Evolutionary conservation across 2,329 filamentous ascomycete genomes (phyloP), one percentile per base, ranked within the genome.

Genomic region (Ceratocystis cacaofunesta): DNA sequence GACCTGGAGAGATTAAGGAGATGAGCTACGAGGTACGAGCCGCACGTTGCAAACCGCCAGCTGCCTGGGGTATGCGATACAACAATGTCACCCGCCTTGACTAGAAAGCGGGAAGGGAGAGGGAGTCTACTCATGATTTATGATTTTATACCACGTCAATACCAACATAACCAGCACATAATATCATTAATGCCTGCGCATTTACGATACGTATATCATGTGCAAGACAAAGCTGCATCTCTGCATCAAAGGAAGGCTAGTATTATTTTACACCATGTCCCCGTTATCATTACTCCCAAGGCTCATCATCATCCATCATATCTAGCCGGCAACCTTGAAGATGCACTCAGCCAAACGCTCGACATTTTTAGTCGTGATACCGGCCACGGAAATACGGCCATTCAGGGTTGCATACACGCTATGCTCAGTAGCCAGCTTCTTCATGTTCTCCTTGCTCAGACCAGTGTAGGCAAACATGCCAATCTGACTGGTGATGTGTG

Each of bases 401-500:
- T 94, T 88, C 81, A 90, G 94, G 77, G 94, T 97, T 70, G 92
- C 92, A 76, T 99, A 99, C 72, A 99, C 92, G 68, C 90, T 96
- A 83, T 94, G 90, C 81, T 97, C 90, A 81, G 95, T 91, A 70
- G 92, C 90, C 69, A 99, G 82, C 72, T 80, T 80, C 65, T 92
- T 88, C 90, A 97, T 96, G 80, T 96, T 89, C 78, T 92, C 87
- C 65, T 92, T 80, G 72, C 82, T 92, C 72, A 99, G 80, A 68
- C 94, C 94, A 63, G 94, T 99, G 83, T 95, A 99, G 71, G 94
- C 92, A 74, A 99, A 99, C 94, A 99, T 99, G 79, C 94, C 94
- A 73, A 99, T 99, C 84, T 95, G 90, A 78, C 83, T 92, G 71
- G 94, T 97, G 78, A 99, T 99, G 82, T 99, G 94, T 76, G 87